These are phyloP conservation scores for Echinochloa phyllopogon DNA, from an alignment of 176 grass and related monocot species.

Conservation along the genomic window DNA sequence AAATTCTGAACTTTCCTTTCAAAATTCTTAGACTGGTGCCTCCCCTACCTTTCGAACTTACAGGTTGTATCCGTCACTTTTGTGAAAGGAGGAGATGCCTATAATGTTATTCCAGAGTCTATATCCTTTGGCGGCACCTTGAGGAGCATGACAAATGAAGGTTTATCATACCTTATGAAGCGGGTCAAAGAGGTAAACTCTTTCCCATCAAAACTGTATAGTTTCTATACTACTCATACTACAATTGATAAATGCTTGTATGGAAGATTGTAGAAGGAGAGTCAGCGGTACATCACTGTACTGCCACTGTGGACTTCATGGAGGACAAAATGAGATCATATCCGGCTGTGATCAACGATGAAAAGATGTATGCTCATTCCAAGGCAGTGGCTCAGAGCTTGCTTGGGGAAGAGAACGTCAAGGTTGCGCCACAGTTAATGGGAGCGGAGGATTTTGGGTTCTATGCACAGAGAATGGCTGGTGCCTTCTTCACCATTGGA, in stretches of 20 bases:
- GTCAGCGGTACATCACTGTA: constrained; percentile 52
- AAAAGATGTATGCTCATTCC: constrained; percentile 49
- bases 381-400: constrained; percentile 51
- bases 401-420: constrained; percentile 51
- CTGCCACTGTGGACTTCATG: constrained; percentile 63
- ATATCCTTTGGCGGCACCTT: constrained; percentile 67
- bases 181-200: constrained; percentile 62
- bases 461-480: constrained; percentile 59
- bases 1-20: not conserved
- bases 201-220: not conserved
- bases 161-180: constrained; percentile 54
- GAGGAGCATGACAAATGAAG: constrained; percentile 65
- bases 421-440: constrained; percentile 23
- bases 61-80: constrained; percentile 70
- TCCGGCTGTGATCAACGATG: constrained; percentile 56
- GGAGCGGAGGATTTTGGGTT: constrained; percentile 74
- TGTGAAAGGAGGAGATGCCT: constrained; percentile 60
- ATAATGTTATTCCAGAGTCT: constrained; percentile 69
- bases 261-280: constrained; percentile 65
- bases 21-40: not conserved
- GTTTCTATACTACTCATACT: not conserved
- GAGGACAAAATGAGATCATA: constrained; percentile 48
- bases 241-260: not conserved
- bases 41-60: not conserved
- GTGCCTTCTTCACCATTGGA: constrained; percentile 61